A percentile compares a stretch with the other conserved stretches of the same genome.
Conservation (phyloP, 805 yeast species). For the Candida xyloterini region DNA sequence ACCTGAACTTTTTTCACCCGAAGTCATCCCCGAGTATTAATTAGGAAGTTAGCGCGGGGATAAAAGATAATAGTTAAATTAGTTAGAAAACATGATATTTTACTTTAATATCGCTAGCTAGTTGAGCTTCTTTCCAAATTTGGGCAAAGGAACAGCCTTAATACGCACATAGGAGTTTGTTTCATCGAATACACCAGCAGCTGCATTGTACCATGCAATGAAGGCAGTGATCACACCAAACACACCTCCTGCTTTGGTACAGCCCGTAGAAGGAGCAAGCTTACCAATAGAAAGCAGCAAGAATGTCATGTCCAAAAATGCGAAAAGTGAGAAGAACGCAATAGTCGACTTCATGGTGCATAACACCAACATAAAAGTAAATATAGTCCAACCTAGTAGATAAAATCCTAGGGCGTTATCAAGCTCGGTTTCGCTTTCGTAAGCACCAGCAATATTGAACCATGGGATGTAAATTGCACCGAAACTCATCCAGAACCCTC, state of each 20-base stretch:
- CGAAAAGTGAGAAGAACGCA: slow-evolving; percentile 51
- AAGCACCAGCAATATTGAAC: slow-evolving; percentile 54
- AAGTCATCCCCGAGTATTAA: neutral
- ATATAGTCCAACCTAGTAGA: slow-evolving; percentile 61
- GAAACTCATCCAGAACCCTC: slow-evolving; percentile 77
- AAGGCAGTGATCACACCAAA: slow-evolving; percentile 60
- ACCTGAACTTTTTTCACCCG: neutral
- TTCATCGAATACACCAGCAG: slow-evolving; percentile 62
- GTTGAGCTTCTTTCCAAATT: slow-evolving; percentile 21
- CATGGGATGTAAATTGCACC: slow-evolving; percentile 61
- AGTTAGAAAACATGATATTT: no score
- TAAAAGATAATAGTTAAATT: no score
- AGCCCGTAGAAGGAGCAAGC: slow-evolving; percentile 41
- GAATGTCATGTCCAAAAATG: slow-evolving; percentile 53
- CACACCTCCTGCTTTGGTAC: slow-evolving; percentile 58
- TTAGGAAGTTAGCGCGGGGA: slow-evolving; percentile 11
- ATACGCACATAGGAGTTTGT: slow-evolving; percentile 59
- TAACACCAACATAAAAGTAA: slow-evolving; percentile 55
- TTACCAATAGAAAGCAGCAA: slow-evolving; percentile 48
- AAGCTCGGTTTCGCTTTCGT: slow-evolving; percentile 41
- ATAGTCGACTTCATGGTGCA: slow-evolving; percentile 57
- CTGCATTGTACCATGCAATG: slow-evolving; percentile 69
- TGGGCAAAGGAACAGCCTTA: slow-evolving; percentile 31
- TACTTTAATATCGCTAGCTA: neutral
- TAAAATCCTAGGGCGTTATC: slow-evolving; percentile 56